Conservation (phyloP, 495 filamentous ascomycete species). For the Neurospora hispaniola region DNA sequence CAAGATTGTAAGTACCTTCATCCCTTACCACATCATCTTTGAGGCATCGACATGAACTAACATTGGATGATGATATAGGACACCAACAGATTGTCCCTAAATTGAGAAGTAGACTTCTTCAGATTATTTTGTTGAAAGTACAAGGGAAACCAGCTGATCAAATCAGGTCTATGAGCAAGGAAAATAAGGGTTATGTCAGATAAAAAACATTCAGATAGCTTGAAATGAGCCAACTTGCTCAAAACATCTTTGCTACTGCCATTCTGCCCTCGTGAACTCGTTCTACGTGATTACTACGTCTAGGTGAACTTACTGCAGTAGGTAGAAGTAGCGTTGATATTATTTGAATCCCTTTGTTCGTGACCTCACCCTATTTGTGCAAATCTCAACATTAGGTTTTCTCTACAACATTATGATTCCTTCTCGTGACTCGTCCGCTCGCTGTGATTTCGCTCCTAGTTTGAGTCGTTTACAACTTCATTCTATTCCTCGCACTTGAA, state of each 20-base stretch:
- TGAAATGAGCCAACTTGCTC: background rate
- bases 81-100: background rate
- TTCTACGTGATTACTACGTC: background rate
- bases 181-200: background rate
- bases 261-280: background rate
- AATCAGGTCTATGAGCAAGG: background rate
- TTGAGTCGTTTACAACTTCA: background rate
- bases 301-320: too few relatives aligned
- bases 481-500: background rate
- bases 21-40: background rate
- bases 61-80: background rate
- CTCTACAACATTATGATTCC: background rate
- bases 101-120: rapidly evolving
- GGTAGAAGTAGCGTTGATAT: too few relatives aligned
- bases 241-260: background rate
- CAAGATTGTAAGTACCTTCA: background rate
- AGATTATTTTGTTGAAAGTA: background rate
- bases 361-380: too few relatives aligned
- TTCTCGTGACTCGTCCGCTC: background rate
- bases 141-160: rapidly evolving
- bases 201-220: background rate
- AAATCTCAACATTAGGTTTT: background rate
- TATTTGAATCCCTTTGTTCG: too few relatives aligned
- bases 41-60: background rate
- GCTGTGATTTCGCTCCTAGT: background rate